Base-by-base conservation (phyloP, 1,284 basidiomycete genomes). In the Hemileia vastatrix region DNA sequence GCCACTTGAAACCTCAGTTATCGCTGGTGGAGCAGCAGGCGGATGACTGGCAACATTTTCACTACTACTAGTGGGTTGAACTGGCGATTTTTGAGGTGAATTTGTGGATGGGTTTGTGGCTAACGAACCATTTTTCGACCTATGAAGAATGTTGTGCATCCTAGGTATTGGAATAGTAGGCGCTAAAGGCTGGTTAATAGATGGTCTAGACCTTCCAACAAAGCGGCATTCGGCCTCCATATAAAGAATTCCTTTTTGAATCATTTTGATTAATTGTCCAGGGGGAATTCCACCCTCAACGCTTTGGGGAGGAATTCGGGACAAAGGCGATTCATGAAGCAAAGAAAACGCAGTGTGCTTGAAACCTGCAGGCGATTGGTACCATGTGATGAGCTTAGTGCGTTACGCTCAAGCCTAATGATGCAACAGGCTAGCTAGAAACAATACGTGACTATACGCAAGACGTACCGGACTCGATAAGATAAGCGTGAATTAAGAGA, bases 201-300 rank as follows among this genome's bases (percentile, higher is more conserved):
- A n/a, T n/a, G n/a, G n/a, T n/a, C n/a, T n/a, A n/a, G n/a, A n/a
- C n/a, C n/a, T n/a, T n/a, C n/a, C n/a, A n/a, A n/a, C n/a, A n/a
- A n/a, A n/a, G n/a, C n/a, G n/a, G n/a, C n/a, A 81, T 77, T 90
- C 88, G 40, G 87, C 87, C 76, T 91, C 88, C n/a, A 81, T 79
- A 68, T 89, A 90, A 11, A 90, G 80, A 19, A 91, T 77, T 4
- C 88, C 84, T 75, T 89, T 90, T 73, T 83, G 82, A 32, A 90
- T 81, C 13, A 90, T 82, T 64, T 88, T 85, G 52, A 90, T 79
- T 27, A 91, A 81, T 72, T 89, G 86, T 8, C 88, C 88, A 18
- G 87, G 83, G n/a, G 84, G 85, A 24, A 90, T 83, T 67, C 86
- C 83, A 6, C 66, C 51, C 48, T 71, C 68, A 40, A 71, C 64